Base-by-base conservation (phyloP, 805 yeast genomes). In the Saturnispora ahearnii region DNA sequence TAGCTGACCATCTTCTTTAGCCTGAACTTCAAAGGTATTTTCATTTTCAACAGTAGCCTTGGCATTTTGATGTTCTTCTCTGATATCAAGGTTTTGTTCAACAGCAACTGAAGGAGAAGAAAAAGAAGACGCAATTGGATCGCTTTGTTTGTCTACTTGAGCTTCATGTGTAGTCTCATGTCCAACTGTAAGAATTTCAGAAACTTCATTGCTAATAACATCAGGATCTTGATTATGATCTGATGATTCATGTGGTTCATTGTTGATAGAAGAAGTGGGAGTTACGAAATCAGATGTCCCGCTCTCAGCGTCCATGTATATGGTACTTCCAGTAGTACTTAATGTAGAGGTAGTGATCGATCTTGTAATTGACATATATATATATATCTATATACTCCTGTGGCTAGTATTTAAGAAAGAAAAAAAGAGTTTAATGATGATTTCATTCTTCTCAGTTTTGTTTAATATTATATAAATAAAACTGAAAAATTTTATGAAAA, bases 251-350 rank as follows among this genome's bases (percentile, higher is more conserved):
- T 6, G 6, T 26, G 29, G 29, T 26, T 6, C 9, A 26, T 26
- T 18, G 11, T 36, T 9, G 28, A 38, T 38, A 9, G 42, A 38
- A 13, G 42, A 38, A 11, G 15, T n/a, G 9, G 45, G 30, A 18
- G 52, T 51, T 3, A 36, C 29, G 7, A 50, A 44, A 3, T 33
- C 45, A 24, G 51, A 53, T 7, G 49, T 11, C 36, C 51, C 53
- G 15, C 60, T 55, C 3, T 36, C 41, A 18, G 62, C 62, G 44
- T 59, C 62, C 7, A 49, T 41, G 48, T 54, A 59, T 8, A 48
- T 44, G 4, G 62, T 53, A 31, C 54, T 50, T 6, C 53, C 55
- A 10, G 53, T 32, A 1, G 59, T 51, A 7, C 56, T 53, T 13
- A 51, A 22, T 2, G 55, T 47, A 3, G 60, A 54, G 2, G 44